Conservation (phyloP, 169 alveolate species). For the Plasmodium coatneyi region DNA sequence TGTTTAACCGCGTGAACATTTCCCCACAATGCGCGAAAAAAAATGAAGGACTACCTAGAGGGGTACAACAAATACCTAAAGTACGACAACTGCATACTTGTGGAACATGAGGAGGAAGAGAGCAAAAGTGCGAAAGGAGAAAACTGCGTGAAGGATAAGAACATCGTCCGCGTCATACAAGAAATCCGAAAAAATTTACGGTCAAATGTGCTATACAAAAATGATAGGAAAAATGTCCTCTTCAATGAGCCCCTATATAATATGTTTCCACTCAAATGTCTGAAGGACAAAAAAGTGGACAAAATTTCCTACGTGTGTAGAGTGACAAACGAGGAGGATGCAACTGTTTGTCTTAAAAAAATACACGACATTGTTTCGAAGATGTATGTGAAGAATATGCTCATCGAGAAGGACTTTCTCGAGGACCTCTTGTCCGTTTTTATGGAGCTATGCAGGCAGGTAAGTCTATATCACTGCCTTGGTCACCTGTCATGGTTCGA, state of each 20-base stretch:
- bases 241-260: conserved; percentile 63
- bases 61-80: conserved; percentile 25
- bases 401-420: conserved; percentile 25
- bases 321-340: conserved; percentile 54
- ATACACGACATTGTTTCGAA: conserved; percentile 17
- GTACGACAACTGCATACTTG: conserved; percentile 37
- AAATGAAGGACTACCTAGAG: conserved; percentile 37
- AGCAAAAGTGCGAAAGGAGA: conserved; percentile 28
- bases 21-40: neutral
- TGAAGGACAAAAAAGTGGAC: conserved; percentile 35
- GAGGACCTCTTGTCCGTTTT: conserved; percentile 31
- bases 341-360: conserved; percentile 37
- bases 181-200: conserved; percentile 57
- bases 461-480: neutral
- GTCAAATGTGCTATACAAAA: conserved; percentile 41
- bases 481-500: neutral
- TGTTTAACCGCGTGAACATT: neutral
- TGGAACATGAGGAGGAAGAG: conserved; percentile 29
- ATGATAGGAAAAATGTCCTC: conserved; percentile 35
- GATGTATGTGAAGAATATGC: conserved; percentile 33
- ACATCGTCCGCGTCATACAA: conserved; percentile 52
- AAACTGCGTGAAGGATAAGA: conserved; percentile 35
- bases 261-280: conserved; percentile 36
- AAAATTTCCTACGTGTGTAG: conserved; percentile 46
- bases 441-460: conserved; percentile 74